phyloP scores from a whole-genome alignment of 805 yeast genomes.

The Torulaspora delbrueckii region DNA sequence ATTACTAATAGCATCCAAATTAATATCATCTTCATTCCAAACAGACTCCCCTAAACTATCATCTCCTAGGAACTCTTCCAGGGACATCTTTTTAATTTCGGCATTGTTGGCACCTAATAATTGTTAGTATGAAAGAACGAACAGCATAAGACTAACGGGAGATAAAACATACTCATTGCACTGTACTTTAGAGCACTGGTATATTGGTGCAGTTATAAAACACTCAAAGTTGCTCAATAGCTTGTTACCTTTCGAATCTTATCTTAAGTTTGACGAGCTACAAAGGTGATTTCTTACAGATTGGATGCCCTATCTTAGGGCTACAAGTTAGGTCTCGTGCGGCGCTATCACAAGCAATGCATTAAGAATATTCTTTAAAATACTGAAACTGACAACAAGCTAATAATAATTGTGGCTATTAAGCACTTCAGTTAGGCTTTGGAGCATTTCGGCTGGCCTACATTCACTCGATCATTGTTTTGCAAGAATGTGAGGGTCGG shows the following conservation, averaged over 20 bases:
- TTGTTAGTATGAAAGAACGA: not conserved
- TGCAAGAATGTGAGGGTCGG: too few relatives aligned
- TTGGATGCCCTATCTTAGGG: not conserved
- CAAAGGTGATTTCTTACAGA: not conserved
- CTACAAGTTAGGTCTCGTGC: not conserved
- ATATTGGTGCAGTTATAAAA: not conserved
- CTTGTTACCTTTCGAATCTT: not conserved
- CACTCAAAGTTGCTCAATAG: not conserved
- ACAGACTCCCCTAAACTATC: conserved; percentile 37
- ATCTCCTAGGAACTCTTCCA: conserved; percentile 44
- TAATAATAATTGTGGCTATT: too few relatives aligned
- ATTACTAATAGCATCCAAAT: conserved; percentile 32
- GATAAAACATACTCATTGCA: not conserved
- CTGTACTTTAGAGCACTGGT: not conserved
- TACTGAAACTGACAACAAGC: too few relatives aligned
- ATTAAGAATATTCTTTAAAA: too few relatives aligned
- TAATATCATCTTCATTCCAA: conserved; percentile 36
- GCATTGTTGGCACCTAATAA: conserved; percentile 13
- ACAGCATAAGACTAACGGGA: not conserved
- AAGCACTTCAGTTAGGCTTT: too few relatives aligned
- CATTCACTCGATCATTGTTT: too few relatives aligned
- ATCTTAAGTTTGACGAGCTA: not conserved
- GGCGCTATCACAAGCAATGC: not conserved
- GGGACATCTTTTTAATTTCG: conserved; percentile 41
- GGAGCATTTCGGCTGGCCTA: too few relatives aligned